Evolutionary conservation across 129 eudicot genomes (phyloP).

Genomic region (Cynara cardunculus): DNA sequence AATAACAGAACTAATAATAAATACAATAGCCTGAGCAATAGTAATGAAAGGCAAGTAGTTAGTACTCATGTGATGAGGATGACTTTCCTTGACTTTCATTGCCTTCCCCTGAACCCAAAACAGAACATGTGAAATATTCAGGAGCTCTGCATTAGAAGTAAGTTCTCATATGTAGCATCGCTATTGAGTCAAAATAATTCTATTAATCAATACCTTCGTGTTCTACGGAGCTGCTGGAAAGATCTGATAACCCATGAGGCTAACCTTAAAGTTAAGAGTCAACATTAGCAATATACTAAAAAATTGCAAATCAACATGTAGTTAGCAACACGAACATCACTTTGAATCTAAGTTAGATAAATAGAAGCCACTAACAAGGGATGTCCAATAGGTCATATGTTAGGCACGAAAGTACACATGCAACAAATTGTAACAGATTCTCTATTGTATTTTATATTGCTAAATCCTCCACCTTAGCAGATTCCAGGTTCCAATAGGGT

Average conservation of each 20-base stretch:
- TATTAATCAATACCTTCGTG: constrained; percentile 32
- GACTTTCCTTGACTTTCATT: constrained; percentile 35
- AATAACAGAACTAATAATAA: not conserved
- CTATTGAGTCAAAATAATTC: not conserved
- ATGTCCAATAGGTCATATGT: not conserved
- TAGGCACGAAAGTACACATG: not conserved
- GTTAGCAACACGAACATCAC: not conserved
- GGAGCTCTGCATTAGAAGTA: not conserved
- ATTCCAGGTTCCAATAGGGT: no score
- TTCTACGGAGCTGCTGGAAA: constrained; percentile 28
- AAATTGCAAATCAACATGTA: not conserved
- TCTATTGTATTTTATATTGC: no score
- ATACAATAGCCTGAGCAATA: constrained; percentile 17
- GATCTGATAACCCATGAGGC: constrained; percentile 36
- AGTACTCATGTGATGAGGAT: constrained; percentile 48
- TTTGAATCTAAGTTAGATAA: not conserved
- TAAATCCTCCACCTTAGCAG: no score
- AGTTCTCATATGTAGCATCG: constrained; percentile 4
- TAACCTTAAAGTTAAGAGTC: constrained; percentile 34
- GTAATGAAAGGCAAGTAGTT: constrained; percentile 32
- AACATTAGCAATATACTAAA: constrained; percentile 15
- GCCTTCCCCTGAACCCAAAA: constrained; percentile 43
- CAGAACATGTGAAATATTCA: constrained; percentile 21
- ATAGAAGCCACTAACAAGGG: not conserved
- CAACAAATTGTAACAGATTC: not conserved